A percentile compares a stretch with the other conserved stretches of the same genome.
Conservation (phyloP, 805 yeast species). For the Hanseniaspora osmophila region DNA sequence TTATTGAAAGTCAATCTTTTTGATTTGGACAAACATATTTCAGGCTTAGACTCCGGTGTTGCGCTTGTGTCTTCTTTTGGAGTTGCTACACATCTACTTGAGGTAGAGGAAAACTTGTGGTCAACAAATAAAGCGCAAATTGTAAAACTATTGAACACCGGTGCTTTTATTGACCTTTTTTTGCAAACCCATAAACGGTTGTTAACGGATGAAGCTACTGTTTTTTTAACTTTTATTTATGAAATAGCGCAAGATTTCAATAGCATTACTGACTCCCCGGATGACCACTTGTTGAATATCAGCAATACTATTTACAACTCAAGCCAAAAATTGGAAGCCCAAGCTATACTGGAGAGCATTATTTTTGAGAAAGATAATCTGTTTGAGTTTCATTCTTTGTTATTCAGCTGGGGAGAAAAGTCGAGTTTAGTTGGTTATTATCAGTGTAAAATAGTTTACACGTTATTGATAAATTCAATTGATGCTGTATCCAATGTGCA, state of each 20-base stretch:
- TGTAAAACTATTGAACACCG: not conserved
- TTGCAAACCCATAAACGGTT: constrained; percentile 11
- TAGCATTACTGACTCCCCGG: constrained; percentile 14
- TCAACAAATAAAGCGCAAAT: not conserved
- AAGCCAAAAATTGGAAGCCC: not conserved
- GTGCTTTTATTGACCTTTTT: constrained; percentile 11
- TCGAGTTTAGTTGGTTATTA: constrained; percentile 17
- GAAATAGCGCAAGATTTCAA: constrained; percentile 28
- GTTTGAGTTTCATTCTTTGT: too few relatives aligned
- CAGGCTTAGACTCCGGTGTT: constrained; percentile 23
- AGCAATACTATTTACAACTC: not conserved
- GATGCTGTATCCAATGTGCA: constrained; percentile 16
- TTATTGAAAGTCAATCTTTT: not conserved
- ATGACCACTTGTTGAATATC: not conserved
- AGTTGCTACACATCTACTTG: constrained; percentile 24
- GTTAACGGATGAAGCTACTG: constrained; percentile 9
- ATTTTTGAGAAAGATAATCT: not conserved
- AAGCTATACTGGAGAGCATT: not conserved
- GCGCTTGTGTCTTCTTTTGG: constrained; percentile 36
- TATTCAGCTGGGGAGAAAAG: not conserved
- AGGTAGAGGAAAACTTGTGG: constrained; percentile 2
- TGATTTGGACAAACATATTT: constrained; percentile 17
- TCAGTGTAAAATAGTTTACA: constrained; percentile 23
- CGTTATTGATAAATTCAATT: constrained; percentile 18
- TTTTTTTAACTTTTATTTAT: constrained; percentile 21